These are phyloP conservation scores for Alternaria metachromatica DNA, from an alignment of 2,329 filamentous ascomycete genomes.

Conservation along the genomic window DNA sequence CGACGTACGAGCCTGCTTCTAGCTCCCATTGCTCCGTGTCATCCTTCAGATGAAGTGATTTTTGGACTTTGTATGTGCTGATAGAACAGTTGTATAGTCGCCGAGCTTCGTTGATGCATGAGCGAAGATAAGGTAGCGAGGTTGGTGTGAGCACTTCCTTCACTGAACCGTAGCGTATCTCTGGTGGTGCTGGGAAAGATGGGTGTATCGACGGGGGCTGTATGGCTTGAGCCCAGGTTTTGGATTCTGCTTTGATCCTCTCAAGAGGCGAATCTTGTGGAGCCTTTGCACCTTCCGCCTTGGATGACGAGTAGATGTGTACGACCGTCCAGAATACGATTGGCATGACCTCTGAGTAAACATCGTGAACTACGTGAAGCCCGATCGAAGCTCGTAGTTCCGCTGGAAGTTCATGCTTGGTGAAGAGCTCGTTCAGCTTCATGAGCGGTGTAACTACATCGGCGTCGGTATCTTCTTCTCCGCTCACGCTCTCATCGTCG, in stretches of 20 bases:
- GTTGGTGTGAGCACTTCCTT: slow-evolving; percentile 13
- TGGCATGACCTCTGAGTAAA: slow-evolving; percentile 39
- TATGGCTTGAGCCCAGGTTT: slow-evolving; percentile 36
- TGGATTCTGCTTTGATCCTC: slow-evolving; percentile 38
- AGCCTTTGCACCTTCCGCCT: slow-evolving; percentile 7
- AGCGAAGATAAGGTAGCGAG: slow-evolving; percentile 35
- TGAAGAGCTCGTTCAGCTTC: slow-evolving; percentile 41
- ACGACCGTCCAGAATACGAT: slow-evolving; percentile 44
- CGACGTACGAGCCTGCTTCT: slow-evolving; percentile 34
- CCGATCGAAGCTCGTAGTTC: slow-evolving; percentile 39
- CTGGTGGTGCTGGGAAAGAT: slow-evolving; percentile 44
- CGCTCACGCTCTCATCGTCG: slow-evolving; percentile 45
- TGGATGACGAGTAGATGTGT: slow-evolving; percentile 34
- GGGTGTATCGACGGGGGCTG: slow-evolving; percentile 48
- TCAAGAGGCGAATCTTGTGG: slow-evolving; percentile 23
- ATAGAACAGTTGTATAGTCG: slow-evolving; percentile 39
- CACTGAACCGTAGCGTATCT: slow-evolving; percentile 32
- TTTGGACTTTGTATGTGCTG: slow-evolving; percentile 26
- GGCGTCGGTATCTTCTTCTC: slow-evolving; percentile 43
- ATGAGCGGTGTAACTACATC: slow-evolving; percentile 42
- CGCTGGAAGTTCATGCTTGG: slow-evolving; percentile 34
- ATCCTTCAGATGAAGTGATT: slow-evolving; percentile 33
- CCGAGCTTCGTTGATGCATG: slow-evolving; percentile 40
- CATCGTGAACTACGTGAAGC: slow-evolving; percentile 36
- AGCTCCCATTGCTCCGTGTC: slow-evolving; percentile 34